phyloP scores from a whole-genome alignment of 306 rosid genomes.

The Prinsepia uniflora region DNA sequence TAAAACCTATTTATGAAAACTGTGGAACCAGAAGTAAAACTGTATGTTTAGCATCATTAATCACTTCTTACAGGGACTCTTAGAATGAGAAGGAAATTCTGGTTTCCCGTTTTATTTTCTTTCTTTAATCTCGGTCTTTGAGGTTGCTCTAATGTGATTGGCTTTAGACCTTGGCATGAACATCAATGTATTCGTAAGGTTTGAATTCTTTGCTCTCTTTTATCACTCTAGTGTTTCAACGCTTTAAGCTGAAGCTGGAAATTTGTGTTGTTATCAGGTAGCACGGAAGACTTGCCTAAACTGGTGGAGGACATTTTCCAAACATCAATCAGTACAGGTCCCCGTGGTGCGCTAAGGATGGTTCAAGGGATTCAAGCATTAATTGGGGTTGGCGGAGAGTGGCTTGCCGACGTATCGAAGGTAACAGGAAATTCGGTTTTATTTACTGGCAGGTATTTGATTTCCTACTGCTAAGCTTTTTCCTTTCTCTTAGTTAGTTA shows the following conservation, averaged over 20 bases:
- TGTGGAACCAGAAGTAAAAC: neutral
- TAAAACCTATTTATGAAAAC: neutral
- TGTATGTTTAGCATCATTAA: neutral
- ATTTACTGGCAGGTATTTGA: neutral
- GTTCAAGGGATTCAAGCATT: conserved; percentile 91
- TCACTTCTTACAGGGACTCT: neutral
- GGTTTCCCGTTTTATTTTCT: neutral
- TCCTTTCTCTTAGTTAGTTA: neutral
- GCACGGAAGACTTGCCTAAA: conserved; percentile 65
- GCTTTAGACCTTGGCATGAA: neutral
- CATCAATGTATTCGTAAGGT: neutral
- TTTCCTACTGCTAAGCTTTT: neutral
- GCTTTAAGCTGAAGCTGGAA: conserved; percentile 6
- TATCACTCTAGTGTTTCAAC: neutral
- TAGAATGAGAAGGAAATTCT: neutral
- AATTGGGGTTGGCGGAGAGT: conserved; percentile 86
- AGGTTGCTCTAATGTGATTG: neutral
- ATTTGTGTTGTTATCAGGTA: conserved; percentile 43
- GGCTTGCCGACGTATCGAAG: conserved; percentile 74
- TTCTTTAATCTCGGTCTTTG: neutral
- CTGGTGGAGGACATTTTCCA: conserved; percentile 86
- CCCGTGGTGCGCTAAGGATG: conserved; percentile 76
- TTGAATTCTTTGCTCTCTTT: neutral
- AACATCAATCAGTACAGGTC: conserved; percentile 82
- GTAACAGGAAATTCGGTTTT: conserved; percentile 24